Evolutionary conservation across 176 grass and related monocot species (phyloP), one percentile per base, ranked within the genome.

Genomic region (Avena sativa): DNA sequence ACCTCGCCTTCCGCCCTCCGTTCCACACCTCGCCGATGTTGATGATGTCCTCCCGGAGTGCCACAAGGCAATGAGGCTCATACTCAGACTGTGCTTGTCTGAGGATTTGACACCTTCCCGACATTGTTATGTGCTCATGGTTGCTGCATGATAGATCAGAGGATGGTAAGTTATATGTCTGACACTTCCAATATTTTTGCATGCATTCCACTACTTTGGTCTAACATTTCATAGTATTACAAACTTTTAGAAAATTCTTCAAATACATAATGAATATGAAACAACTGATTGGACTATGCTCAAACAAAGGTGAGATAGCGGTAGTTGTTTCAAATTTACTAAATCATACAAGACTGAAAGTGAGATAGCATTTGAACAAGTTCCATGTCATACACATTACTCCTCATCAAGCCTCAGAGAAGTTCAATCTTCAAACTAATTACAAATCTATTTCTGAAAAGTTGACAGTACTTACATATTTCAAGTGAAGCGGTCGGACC

Each of bases 41-140:
- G 38, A 40, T 40, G 6, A 4, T 40, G 38, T 40, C 38, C 38
- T 40, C 5, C 93, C 93, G 0, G 93, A 94, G 76, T 94, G 93
- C 56, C 93, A 94, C 82, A 94, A 92, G 84, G 93, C 90, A 16
- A 92, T 94, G 90, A 88, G 90, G 69, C 93, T 94, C 80, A 94
- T 94, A 79, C 76, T 94, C n/a, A 86, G 88, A 63, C 63, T 94
- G 8, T 94, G 90, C 43, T 87, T 94, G 32, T 94, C 90, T 4
- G 93, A 92, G 81, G 86, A 0, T 95, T 92, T 59, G 93, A 92
- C 74, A 92, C 90, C 58, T 90, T 95, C 81, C 90, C 90, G 2
- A 95, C 90, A 55, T 83, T 95, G 83, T 40, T 95, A 21, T 95
- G 90, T 74, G 88, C 88, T 12, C 88, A 92, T 81, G 90, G 90